Percentiles rank a stretch among this genome's conserved stretches.
Conservation (phyloP, 1,139 yeast species). For the Diutina catenulata region DNA sequence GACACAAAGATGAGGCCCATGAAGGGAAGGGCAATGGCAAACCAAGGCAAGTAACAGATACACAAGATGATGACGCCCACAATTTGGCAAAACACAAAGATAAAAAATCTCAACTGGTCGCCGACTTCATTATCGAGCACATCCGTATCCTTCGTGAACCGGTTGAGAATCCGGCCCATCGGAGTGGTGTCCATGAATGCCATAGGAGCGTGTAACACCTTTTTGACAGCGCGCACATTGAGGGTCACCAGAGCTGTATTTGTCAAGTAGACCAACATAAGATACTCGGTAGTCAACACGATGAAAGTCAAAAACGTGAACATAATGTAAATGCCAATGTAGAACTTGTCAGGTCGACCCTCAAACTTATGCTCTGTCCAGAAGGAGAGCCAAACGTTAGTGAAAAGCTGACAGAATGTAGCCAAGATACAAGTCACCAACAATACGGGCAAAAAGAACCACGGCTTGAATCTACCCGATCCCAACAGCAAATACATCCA, state of each 20-base stretch:
- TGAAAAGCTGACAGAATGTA: conserved; percentile 3
- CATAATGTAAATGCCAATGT: conserved; percentile 63
- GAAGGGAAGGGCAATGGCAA: conserved; percentile 59
- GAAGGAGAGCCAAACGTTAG: conserved; percentile 55
- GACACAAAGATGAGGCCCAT: conserved; percentile 33
- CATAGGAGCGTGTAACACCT: conserved; percentile 29
- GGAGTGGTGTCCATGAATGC: conserved; percentile 12
- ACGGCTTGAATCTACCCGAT: conserved; percentile 27
- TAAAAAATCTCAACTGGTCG: conserved; percentile 41
- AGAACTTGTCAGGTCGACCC: conserved; percentile 30
- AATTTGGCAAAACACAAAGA: conserved; percentile 40
- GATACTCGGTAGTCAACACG: conserved; percentile 37
- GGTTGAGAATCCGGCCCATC: conserved; percentile 12
- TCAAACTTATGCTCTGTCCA: conserved; percentile 59
- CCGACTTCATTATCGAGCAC: conserved; percentile 15
- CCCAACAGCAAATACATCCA: conserved; percentile 42
- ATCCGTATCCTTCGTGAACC: conserved; percentile 13
- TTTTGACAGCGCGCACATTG: conserved; percentile 39
- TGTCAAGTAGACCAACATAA: conserved; percentile 25
- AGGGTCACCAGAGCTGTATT: conserved; percentile 14
- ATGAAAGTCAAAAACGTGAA: conserved; percentile 23
- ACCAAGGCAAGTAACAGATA: conserved; percentile 64
- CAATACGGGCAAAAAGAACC: background rate
- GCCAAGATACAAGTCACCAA: background rate
- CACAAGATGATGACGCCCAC: conserved; percentile 57